Conservation (phyloP, 108 stramenopile species). For the Mediolabrus comicus region DNA sequence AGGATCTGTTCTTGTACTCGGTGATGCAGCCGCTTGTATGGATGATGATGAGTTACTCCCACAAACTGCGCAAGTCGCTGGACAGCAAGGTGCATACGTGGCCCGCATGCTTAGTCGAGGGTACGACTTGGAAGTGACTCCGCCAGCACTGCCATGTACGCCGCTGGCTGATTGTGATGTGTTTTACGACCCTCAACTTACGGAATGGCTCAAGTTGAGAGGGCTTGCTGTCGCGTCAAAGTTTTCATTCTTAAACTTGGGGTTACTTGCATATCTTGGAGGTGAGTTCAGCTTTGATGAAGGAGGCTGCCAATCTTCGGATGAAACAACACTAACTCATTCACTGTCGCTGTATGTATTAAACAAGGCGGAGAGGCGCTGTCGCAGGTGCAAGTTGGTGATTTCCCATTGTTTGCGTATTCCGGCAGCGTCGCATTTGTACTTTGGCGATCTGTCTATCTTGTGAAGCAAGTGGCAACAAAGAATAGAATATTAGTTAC, state of each 20-base stretch:
- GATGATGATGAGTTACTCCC: slow-evolving; percentile 17
- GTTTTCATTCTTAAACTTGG: slow-evolving; percentile 17
- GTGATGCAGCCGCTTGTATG: slow-evolving; percentile 14
- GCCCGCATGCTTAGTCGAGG: slow-evolving; percentile 32
- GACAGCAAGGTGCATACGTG: slow-evolving; percentile 34
- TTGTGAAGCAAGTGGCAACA: slow-evolving; percentile 74
- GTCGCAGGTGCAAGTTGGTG: slow-evolving; percentile 28
- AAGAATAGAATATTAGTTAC: slow-evolving; percentile 78
- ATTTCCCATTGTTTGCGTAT: slow-evolving; percentile 47
- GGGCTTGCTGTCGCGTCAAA: slow-evolving; percentile 12
- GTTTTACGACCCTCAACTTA: slow-evolving; percentile 12
- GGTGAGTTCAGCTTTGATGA: slow-evolving; percentile 44
- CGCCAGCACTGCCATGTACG: slow-evolving; percentile 13
- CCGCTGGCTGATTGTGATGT: not conserved
- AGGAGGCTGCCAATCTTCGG: slow-evolving; percentile 59
- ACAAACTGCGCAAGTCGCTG: slow-evolving; percentile 34
- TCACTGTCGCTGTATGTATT: no score
- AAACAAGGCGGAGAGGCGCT: no score
- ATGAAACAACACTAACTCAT: no score
- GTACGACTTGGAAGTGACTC: slow-evolving; percentile 10
- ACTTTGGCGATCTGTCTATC: slow-evolving; percentile 80
- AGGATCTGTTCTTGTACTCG: slow-evolving; percentile 13
- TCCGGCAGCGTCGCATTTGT: slow-evolving; percentile 62
- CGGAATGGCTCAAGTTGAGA: slow-evolving; percentile 5
- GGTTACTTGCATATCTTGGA: slow-evolving; percentile 23